These are phyloP conservation scores for Wallacemonas sp. DNA, from an alignment of 208 protist species.

Conservation along the genomic window DNA sequence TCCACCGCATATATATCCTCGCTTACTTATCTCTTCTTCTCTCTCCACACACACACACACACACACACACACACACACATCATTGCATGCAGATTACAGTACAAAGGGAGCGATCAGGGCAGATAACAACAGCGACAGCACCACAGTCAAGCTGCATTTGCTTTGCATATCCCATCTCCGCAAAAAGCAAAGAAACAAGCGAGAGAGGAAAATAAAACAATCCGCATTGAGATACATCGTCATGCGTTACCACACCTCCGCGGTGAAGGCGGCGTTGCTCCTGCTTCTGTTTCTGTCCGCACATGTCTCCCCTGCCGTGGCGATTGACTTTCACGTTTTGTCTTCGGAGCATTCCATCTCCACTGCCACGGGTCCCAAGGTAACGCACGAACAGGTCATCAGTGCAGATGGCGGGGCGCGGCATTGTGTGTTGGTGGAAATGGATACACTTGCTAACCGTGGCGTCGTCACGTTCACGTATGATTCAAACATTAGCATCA, in stretches of 20 bases:
- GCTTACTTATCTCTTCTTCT: background rate
- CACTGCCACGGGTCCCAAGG: background rate
- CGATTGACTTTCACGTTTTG: constrained; percentile 9
- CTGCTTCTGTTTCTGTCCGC: background rate
- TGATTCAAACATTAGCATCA: constrained; percentile 31
- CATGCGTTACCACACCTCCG: no score
- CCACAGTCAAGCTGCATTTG: no score
- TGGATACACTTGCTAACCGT: background rate
- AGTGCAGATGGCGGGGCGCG: constrained; percentile 4
- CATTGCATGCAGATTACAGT: no score
- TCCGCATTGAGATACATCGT: no score
- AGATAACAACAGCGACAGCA: no score
- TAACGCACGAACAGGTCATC: background rate
- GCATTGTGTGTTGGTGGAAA: constrained; percentile 15
- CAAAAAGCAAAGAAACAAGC: no score
- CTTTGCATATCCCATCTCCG: no score
- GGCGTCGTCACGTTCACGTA: constrained; percentile 40
- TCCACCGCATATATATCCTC: no score
- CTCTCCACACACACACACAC: constrained; percentile 5
- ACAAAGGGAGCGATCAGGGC: no score
- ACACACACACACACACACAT: background rate
- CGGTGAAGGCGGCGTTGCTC: background rate
- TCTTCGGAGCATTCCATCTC: constrained; percentile 10
- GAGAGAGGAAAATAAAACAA: no score
- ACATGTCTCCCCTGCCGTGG: background rate